These are phyloP conservation scores for Dimargaris xerosporica DNA, from an alignment of 192 early-diverging fungal species.

Conservation along the genomic window DNA sequence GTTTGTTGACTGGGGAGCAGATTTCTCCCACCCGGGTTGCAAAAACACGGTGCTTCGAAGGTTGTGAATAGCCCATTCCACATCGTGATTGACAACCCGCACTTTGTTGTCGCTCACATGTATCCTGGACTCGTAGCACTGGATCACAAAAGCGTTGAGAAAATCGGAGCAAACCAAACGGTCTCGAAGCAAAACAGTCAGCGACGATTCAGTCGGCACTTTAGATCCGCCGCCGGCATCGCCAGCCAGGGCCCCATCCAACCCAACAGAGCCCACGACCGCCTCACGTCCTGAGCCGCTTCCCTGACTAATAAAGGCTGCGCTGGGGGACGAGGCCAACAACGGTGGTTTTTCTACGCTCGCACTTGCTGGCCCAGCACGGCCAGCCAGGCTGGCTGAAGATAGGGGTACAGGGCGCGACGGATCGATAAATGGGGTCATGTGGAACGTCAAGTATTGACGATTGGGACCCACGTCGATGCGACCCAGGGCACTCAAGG, in stretches of 20 bases:
- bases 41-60: slow-evolving; percentile 30
- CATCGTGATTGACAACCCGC: slow-evolving; percentile 31
- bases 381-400: neutral
- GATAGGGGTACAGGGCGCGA: slow-evolving; percentile 2
- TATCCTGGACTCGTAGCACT: slow-evolving; percentile 23
- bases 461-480: slow-evolving; percentile 31
- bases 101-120: slow-evolving; percentile 21
- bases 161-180: slow-evolving; percentile 31
- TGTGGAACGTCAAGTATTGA: slow-evolving; percentile 29
- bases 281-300: neutral
- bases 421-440: neutral
- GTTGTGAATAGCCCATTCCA: slow-evolving; percentile 38
- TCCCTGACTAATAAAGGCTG: neutral
- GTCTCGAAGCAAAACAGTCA: slow-evolving; percentile 29
- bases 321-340: neutral
- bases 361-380: neutral
- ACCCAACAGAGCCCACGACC: too few relatives aligned
- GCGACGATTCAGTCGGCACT: slow-evolving; percentile 15
- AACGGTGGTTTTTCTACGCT: neutral
- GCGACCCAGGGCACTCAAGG: slow-evolving; percentile 21
- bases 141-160: slow-evolving; percentile 25
- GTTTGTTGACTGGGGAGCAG: neutral
- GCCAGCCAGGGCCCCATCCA: neutral
- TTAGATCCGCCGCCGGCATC: neutral
- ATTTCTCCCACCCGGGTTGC: slow-evolving; percentile 14